Conservation (phyloP, 495 filamentous ascomycete genomes). For the Aspergillus sclerotioniger region DNA sequence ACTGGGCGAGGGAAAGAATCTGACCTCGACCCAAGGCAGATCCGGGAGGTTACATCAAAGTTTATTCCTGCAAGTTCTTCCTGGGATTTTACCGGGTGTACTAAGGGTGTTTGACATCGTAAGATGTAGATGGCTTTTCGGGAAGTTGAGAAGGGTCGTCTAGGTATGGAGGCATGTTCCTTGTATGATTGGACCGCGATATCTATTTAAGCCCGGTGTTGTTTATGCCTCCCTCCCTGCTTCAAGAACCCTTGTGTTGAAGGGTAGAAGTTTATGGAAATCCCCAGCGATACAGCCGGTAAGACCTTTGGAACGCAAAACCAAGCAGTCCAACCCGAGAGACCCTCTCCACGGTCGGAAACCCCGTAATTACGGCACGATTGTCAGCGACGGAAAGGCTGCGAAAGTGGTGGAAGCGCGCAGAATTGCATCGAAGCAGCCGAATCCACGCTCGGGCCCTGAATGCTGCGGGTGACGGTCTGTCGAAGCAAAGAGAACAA, state of each 20-base stretch:
- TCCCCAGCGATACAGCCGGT: background rate
- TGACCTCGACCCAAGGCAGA: background rate
- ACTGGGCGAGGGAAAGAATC: background rate
- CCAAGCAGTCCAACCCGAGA: background rate
- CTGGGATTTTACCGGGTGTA: background rate
- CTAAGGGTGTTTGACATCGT: no score
- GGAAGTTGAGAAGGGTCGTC: no score
- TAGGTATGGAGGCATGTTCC: no score
- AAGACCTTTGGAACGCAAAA: background rate
- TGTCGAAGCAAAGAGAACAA: slow-evolving; percentile 26
- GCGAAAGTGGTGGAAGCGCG: slow-evolving; percentile 36
- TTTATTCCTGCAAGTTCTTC: background rate
- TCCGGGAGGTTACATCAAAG: background rate
- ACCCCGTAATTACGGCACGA: slow-evolving; percentile 4
- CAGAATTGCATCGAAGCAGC: slow-evolving; percentile 32
- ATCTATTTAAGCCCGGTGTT: background rate
- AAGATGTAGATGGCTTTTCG: no score
- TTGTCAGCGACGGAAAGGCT: slow-evolving; percentile 18
- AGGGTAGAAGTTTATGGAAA: background rate
- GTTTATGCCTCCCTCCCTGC: no score
- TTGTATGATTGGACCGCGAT: background rate
- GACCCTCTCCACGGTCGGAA: background rate
- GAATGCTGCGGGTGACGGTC: slow-evolving; percentile 19
- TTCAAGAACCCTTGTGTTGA: background rate
- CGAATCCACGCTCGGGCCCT: slow-evolving; percentile 35